Evolutionary conservation across 495 filamentous ascomycete genomes (phyloP), one percentile per base, ranked within the genome.

Genomic region (Penicillium samsonianum): DNA sequence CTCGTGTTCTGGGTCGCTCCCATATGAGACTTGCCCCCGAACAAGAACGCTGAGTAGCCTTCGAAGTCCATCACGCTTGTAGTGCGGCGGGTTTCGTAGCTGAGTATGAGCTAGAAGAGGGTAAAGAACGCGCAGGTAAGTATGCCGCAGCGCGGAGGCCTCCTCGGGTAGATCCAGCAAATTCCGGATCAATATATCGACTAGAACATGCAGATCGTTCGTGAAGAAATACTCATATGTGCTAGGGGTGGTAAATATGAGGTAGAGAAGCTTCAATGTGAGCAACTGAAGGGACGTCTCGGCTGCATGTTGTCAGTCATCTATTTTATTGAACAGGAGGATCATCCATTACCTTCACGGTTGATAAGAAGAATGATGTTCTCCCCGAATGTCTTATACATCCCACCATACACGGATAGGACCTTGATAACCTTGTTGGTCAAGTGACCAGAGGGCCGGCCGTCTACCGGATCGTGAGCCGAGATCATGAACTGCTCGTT

Each of bases 161-260:
- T 92, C 90, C 55, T 88, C 86, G 0, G 93, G 92, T 5, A 98
- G 81, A 68, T 98, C 94, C 37, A 98, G 84, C 12, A 98, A 80
- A 62, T 98, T 98, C 35, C 94, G 91, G 54, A 98, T 90, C 51
- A 98, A 89, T 65, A 98, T 93, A 65, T 98, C 94, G 40, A 98
- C 83, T 14, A 98, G 83, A 12, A 98, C 94, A 41, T 90, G 90
- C 8, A 98, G 80, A 66, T 98, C 94, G 70, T 98, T 98, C 19
- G 90, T 96, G 67, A 96, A 98, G 71, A 98, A 98, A 71, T 98
- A 98, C 70, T 98, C 94, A 71, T 92, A 88, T 1, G 95, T 98
- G 26, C 88, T 83, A 4, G 84, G 82, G 12, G 90, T 97, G 10
- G 91, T 96, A 73, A 98, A 98, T 10, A 98, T 82, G 40, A 98